Percentiles rank a stretch among this genome's conserved stretches.
Evolutionary conservation across 2,329 filamentous ascomycete species (phyloP).

Genomic region (Botryotinia calthae): DNA sequence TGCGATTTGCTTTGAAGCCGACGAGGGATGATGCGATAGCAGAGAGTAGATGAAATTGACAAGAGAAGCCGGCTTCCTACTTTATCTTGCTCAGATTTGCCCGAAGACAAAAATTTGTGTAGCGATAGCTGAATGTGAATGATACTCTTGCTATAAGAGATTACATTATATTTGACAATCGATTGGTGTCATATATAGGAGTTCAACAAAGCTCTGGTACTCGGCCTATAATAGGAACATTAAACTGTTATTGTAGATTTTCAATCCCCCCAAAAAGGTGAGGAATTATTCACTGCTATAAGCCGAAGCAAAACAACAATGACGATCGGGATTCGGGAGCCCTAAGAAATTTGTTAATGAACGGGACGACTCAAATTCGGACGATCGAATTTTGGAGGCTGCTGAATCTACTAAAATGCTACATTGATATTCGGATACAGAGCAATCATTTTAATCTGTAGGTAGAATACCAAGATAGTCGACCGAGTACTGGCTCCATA

Average conservation of each 20-base stretch:
- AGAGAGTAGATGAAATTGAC: background rate
- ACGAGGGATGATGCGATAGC: background rate
- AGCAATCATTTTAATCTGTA: background rate
- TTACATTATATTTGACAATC: background rate
- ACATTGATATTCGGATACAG: background rate
- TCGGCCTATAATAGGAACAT: background rate
- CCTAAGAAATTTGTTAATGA: background rate
- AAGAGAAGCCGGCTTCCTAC: background rate
- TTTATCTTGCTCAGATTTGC: background rate
- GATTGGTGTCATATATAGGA: background rate
- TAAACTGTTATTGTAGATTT: background rate
- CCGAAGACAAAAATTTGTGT: background rate
- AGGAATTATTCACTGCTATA: background rate
- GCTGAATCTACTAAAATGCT: background rate
- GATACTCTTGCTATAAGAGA: background rate
- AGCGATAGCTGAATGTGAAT: background rate
- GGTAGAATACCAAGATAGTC: background rate
- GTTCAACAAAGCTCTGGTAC: background rate
- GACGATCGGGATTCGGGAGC: background rate
- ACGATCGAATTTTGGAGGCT: background rate
- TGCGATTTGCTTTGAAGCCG: conserved; percentile 16
- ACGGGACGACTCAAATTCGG: background rate
- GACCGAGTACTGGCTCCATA: background rate
- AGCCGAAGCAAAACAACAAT: background rate
- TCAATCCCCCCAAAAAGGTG: background rate